Conservation (phyloP, 305 asterid species). For the Vinca major region DNA sequence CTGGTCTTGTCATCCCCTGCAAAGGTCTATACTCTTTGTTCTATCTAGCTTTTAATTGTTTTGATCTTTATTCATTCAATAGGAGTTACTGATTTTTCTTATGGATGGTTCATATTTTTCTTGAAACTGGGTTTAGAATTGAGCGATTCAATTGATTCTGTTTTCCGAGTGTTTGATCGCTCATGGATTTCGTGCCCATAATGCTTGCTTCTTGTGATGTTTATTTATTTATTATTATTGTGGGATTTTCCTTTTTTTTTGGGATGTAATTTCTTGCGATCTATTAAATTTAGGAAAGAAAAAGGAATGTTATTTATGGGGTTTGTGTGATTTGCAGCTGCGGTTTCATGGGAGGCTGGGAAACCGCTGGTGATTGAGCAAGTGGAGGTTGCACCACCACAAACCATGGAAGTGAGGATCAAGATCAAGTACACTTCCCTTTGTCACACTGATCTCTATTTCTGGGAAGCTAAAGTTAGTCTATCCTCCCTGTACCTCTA, state of each 20-base stretch:
- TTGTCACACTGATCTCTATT: constrained; percentile 13
- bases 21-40: neutral
- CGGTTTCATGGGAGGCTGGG: constrained; percentile 16
- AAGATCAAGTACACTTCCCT: constrained; percentile 11
- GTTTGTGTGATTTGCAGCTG: constrained; percentile 5
- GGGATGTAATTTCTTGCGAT: neutral
- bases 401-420: constrained; percentile 12
- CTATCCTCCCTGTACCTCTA: neutral
- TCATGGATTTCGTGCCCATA: neutral
- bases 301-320: neutral
- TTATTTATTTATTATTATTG: neutral
- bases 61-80: neutral
- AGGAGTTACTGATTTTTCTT: neutral
- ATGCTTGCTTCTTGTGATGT: neutral
- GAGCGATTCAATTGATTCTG: neutral
- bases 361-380: constrained; percentile 14
- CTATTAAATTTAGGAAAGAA: neutral
- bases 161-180: neutral
- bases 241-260: too few species aligned
- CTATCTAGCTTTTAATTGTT: neutral
- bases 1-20: constrained; percentile 12
- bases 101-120: neutral
- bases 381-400: constrained; percentile 13
- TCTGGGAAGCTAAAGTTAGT: constrained; percentile 13
- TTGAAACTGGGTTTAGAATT: neutral